Evolutionary conservation across 352 stramenopile species (phyloP), one percentile per base, ranked within the genome.

Genomic region (Phytophthora colocasiae): DNA sequence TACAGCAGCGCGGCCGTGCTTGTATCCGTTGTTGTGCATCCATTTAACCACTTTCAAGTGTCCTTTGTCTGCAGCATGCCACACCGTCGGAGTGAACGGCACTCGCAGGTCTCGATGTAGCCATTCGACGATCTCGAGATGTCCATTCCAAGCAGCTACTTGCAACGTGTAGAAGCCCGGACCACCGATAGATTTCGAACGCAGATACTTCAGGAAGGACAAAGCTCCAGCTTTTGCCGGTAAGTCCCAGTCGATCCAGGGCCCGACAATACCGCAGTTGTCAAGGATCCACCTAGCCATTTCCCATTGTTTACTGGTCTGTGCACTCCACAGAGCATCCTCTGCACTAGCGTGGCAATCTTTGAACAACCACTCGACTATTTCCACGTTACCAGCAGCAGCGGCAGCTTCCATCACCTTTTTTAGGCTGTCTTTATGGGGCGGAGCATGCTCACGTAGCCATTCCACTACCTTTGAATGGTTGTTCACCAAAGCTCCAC

Each of bases 161-260:
- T 90, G 80, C 49, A 92, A 75, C 0, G 83, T 83, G 40, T 81
- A 79, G 44, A 78, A 69, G 0, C 78, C 78, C 15, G 79, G 78
- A 0, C 77, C 70, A 32, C 86, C 77, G 1, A 44, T 58, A 11
- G 75, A 81, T 32, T 76, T 66, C 3, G 66, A 58, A 17, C 81
- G 75, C 15, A 89, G 65, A 53, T 72, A 87, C 55, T 85, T 22
- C 4, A 90, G 71, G 29, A 87, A 73, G 1, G 69, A 51, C 47
- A 89, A 58, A 1, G 73, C 77, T 9, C 69, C 77, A 29, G 85
- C 69, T 66, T 86, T 87, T 5, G 81, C 80, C 7, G 76, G 67
- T 22, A 68, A 43, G 22, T 81, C 80, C 57, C 77, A 87, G 31
- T 78, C 72, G 50, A 71, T 69, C 62, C 68, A 86, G 48, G 19